Percentiles rank a stretch among this genome's conserved stretches.
phyloP scores from a whole-genome alignment of 1,139 yeast genomes.

The Geotrichum aggregatum region DNA sequence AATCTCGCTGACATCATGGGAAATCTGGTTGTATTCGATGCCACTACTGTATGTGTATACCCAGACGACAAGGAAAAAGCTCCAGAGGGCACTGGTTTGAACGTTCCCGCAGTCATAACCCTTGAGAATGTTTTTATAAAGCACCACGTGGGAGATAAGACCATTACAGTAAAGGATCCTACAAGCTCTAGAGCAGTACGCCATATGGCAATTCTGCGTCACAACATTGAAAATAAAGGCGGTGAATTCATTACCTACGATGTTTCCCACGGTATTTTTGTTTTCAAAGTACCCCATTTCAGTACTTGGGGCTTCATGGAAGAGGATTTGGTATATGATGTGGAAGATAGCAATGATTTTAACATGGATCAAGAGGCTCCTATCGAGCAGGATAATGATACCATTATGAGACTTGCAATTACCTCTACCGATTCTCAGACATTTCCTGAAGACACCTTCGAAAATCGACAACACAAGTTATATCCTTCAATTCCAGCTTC shows the following conservation, averaged over 20 bases:
- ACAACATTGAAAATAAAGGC: constrained; percentile 53
- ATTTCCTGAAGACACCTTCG: constrained; percentile 11
- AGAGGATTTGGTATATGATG: constrained; percentile 57
- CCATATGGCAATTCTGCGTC: constrained; percentile 44
- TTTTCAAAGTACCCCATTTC: constrained; percentile 82
- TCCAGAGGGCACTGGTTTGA: constrained; percentile 66
- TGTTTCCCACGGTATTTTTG: constrained; percentile 72
- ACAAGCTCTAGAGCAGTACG: constrained; percentile 43
- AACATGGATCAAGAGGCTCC: constrained; percentile 19
- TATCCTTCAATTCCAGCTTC: background rate
- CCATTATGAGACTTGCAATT: background rate
- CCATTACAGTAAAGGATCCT: constrained; percentile 40
- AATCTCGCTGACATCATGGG: constrained; percentile 51
- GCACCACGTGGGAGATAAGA: constrained; percentile 24
- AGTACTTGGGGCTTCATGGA: constrained; percentile 89
- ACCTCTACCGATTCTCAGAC: background rate
- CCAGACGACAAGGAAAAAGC: constrained; percentile 55
- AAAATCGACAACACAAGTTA: background rate
- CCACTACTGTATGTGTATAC: constrained; percentile 63
- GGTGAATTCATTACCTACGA: constrained; percentile 79
- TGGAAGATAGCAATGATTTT: constrained; percentile 31
- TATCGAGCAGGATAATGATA: background rate
- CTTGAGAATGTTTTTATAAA: constrained; percentile 52
- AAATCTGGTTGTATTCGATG: constrained; percentile 51
- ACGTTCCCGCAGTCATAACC: constrained; percentile 80